Conservation (phyloP, 2,329 filamentous ascomycete genomes). For the Alternaria tenuissima region DNA sequence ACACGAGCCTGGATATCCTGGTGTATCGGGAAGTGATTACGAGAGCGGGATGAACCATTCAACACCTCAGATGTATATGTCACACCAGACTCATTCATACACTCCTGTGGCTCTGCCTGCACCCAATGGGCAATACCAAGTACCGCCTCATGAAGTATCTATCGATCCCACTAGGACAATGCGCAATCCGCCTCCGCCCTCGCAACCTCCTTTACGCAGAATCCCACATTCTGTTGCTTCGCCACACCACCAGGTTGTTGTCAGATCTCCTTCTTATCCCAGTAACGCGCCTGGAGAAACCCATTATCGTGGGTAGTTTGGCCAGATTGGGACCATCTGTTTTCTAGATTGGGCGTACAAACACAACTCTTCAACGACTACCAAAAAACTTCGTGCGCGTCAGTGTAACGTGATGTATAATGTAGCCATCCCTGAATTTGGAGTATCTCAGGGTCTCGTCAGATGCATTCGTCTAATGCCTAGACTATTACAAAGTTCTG, state of each 20-base stretch:
- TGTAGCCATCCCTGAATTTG: neutral
- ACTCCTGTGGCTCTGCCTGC: neutral
- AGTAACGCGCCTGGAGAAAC: neutral
- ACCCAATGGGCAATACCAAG: neutral
- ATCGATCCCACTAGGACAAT: neutral
- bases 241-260: neutral
- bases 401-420: neutral
- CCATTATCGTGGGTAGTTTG: neutral
- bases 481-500: no score
- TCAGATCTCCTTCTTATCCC: neutral
- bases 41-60: neutral
- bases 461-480: neutral
- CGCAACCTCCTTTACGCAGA: neutral
- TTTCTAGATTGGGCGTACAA: neutral
- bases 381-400: accelerated
- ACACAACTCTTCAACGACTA: neutral
- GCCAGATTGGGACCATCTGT: accelerated
- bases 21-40: neutral
- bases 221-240: neutral
- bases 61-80: neutral
- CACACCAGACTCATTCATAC: neutral
- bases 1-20: neutral
- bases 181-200: neutral
- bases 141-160: neutral
- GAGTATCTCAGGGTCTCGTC: neutral